These are phyloP conservation scores for Tricharina praecox DNA, from an alignment of 495 filamentous ascomycete species.

Conservation along the genomic window DNA sequence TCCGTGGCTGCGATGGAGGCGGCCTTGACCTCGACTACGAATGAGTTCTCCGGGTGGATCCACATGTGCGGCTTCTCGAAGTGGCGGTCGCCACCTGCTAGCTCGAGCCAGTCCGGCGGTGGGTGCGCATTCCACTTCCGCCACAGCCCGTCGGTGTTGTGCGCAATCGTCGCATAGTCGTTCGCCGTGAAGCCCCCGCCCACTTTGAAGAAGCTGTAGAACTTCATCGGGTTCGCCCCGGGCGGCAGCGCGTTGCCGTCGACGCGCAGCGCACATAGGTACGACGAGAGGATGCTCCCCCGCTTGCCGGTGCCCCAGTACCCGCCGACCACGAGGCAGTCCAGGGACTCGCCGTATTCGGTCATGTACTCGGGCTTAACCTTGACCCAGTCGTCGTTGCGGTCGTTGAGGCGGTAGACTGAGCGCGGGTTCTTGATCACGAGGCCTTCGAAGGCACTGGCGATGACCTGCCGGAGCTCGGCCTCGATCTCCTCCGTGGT, in stretches of 20 bases:
- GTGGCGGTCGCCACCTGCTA: constrained; percentile 60
- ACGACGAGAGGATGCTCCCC: constrained; percentile 68
- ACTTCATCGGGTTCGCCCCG: constrained; percentile 29
- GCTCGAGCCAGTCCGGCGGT: constrained; percentile 68
- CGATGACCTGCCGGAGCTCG: constrained; percentile 62
- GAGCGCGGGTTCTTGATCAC: constrained; percentile 89
- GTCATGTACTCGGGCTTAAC: constrained; percentile 98
- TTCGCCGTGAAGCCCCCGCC: constrained; percentile 77
- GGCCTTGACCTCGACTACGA: constrained; percentile 84
- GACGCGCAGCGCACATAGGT: constrained; percentile 69
- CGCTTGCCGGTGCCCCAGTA: constrained; percentile 80
- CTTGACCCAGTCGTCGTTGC: constrained; percentile 96
- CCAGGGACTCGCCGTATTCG: constrained; percentile 85
- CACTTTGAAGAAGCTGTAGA: constrained; percentile 86
- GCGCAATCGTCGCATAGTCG: constrained; percentile 67
- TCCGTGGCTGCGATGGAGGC: constrained; percentile 58
- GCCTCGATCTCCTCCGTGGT: constrained; percentile 57
- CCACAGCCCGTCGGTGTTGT: constrained; percentile 85
- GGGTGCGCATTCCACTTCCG: constrained; percentile 60
- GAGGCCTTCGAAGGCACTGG: constrained; percentile 74
- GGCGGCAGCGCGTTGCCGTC: constrained; percentile 44
- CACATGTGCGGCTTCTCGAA: constrained; percentile 76
- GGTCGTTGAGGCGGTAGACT: constrained; percentile 69
- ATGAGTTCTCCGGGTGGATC: constrained; percentile 76
- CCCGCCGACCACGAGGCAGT: constrained; percentile 75